Conservation (phyloP, 2,329 filamentous ascomycete genomes). For the Coleophoma crateriformis region DNA sequence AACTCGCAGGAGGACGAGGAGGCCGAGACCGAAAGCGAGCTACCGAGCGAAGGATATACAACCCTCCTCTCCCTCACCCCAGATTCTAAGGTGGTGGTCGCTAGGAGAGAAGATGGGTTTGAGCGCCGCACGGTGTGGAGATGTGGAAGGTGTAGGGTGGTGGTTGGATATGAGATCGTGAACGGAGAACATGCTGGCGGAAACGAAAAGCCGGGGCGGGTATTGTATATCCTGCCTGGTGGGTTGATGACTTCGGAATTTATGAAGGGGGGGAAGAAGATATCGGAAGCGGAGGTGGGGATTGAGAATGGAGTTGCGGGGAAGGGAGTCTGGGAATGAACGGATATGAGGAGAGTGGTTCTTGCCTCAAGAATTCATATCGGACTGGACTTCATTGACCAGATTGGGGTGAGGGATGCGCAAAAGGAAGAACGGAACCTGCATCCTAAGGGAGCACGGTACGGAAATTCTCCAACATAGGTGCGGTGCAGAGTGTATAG, state of each 20-base stretch:
- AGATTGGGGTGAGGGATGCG: too few relatives aligned
- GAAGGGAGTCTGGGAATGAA: constrained; percentile 29
- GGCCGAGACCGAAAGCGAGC: constrained; percentile 8
- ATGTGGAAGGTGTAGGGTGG: constrained; percentile 55
- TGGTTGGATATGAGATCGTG: constrained; percentile 59
- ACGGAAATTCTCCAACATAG: too few relatives aligned
- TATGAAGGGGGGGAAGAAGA: constrained; percentile 36
- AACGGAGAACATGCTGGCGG: constrained; percentile 21
- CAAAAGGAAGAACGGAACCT: too few relatives aligned
- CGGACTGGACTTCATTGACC: too few relatives aligned
- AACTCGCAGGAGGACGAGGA: constrained; percentile 14
- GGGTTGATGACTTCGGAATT: constrained; percentile 51
- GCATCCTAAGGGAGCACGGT: too few relatives aligned
- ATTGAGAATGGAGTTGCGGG: constrained; percentile 14
- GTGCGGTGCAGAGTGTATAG: too few relatives aligned
- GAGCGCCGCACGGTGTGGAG: constrained; percentile 57
- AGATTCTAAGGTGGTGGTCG: constrained; percentile 42
- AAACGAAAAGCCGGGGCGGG: constrained; percentile 22
- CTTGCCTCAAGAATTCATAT: not conserved
- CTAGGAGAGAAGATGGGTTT: constrained; percentile 56
- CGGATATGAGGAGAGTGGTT: constrained; percentile 14
- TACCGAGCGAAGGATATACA: constrained; percentile 31
- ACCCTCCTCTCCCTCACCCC: constrained; percentile 41
- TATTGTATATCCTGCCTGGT: constrained; percentile 56
- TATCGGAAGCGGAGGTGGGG: constrained; percentile 26